Conservation (phyloP, 1,139 yeast species). For the Trichomonascaceae sp. region DNA sequence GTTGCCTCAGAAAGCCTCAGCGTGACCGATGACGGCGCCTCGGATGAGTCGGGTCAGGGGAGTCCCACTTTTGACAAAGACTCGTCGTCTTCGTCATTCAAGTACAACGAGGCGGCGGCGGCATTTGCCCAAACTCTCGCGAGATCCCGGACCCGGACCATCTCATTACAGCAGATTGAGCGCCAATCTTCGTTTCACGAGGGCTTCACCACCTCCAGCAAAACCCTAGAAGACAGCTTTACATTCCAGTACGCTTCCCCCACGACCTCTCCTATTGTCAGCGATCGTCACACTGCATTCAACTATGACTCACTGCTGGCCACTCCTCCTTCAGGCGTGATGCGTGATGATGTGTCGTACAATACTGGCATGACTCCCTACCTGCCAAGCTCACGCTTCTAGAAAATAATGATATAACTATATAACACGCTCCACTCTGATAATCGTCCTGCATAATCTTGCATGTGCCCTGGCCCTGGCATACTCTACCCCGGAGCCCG, state of each 20-base stretch:
- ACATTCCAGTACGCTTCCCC: background rate
- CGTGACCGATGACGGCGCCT: too few species aligned
- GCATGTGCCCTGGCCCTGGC: background rate
- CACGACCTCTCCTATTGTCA: background rate
- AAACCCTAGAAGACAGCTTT: background rate
- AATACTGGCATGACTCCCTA: constrained; percentile 23
- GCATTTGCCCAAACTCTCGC: background rate
- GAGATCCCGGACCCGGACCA: background rate
- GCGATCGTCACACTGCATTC: background rate
- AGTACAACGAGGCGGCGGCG: background rate
- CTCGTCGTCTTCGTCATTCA: too few species aligned
- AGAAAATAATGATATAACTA: too few species aligned
- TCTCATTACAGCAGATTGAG: background rate
- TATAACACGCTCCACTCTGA: too few species aligned
- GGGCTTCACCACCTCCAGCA: background rate
- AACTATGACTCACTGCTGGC: constrained; percentile 1
- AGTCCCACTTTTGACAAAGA: too few species aligned
- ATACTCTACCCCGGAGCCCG: too few species aligned
- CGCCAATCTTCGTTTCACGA: background rate
- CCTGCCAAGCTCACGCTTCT: too few species aligned
- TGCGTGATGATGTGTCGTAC: constrained; percentile 13
- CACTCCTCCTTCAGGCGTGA: constrained; percentile 21
- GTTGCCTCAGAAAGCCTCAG: too few species aligned
- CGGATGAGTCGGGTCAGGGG: too few species aligned
- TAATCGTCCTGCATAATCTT: background rate